Evolutionary conservation across 2,329 filamentous ascomycete species (phyloP).

Genomic region (Thelonectria rubi): DNA sequence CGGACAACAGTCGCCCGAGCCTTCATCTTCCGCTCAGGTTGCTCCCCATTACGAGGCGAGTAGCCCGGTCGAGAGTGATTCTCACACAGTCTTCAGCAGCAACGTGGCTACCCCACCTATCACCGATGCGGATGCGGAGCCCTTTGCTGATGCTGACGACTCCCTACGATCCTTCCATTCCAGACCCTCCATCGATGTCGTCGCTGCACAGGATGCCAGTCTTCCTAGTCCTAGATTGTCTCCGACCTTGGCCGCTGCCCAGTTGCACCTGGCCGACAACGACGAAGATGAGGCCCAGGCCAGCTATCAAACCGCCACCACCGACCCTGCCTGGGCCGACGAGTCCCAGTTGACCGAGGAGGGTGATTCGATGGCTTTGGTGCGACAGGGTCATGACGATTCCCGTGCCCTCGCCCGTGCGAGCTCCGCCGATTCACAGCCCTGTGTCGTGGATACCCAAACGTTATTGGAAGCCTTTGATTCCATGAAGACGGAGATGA

Average conservation of each 20-base stretch:
- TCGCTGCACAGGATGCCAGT: conserved; percentile 85
- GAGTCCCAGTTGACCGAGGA: conserved; percentile 54
- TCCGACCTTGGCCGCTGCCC: conserved; percentile 81
- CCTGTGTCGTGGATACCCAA: conserved; percentile 78
- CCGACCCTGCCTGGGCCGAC: conserved; percentile 49
- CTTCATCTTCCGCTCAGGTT: conserved; percentile 50
- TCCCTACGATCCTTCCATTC: conserved; percentile 58
- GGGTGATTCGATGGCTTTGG: conserved; percentile 42
- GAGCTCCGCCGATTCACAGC: conserved; percentile 32
- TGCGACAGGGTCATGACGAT: conserved; percentile 36
- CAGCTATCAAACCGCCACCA: conserved; percentile 45
- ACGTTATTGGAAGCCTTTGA: conserved; percentile 91
- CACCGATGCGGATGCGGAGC: conserved; percentile 75
- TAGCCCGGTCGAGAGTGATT: conserved; percentile 64
- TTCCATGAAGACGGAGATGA: conserved; percentile 87
- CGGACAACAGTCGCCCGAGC: conserved; percentile 56
- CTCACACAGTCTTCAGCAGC: conserved; percentile 68
- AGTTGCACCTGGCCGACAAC: conserved; percentile 58
- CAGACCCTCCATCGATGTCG: conserved; percentile 69
- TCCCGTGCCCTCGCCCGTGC: conserved; percentile 40
- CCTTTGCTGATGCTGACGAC: conserved; percentile 62
- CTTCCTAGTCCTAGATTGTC: conserved; percentile 94
- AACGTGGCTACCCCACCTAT: conserved; percentile 79
- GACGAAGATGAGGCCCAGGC: conserved; percentile 52
- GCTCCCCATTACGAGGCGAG: conserved; percentile 54